A percentile compares a stretch with the other conserved stretches of the same genome.
These are phyloP conservation scores for Penicillium daleae DNA, from an alignment of 495 filamentous ascomycete genomes.

Conservation along the genomic window DNA sequence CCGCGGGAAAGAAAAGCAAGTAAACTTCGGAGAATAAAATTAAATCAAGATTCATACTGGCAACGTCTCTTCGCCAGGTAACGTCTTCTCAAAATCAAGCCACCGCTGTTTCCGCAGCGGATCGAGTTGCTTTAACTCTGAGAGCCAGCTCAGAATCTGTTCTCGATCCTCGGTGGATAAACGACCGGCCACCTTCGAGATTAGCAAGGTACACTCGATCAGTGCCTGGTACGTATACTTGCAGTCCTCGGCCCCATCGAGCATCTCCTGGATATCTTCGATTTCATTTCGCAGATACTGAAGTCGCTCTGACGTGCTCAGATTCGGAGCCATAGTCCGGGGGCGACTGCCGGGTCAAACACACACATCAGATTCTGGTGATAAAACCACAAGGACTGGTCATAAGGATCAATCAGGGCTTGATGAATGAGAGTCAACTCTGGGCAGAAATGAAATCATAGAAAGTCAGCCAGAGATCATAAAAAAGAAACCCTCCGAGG, in stretches of 20 bases:
- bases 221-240: conserved; percentile 83
- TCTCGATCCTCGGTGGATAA: conserved; percentile 43
- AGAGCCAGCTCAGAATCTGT: conserved; percentile 62
- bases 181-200: conserved; percentile 39
- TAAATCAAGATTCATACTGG: neutral
- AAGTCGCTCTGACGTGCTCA: conserved; percentile 63
- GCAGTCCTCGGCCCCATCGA: conserved; percentile 73
- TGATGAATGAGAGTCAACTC: conserved; percentile 75
- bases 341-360: conserved; percentile 54
- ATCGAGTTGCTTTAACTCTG: conserved; percentile 66
- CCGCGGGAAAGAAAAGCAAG: neutral
- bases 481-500: neutral
- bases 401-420: conserved; percentile 84
- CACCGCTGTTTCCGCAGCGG: conserved; percentile 71
- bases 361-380: conserved; percentile 78
- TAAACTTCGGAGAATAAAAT: neutral
- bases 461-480: conserved; percentile 11
- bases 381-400: conserved; percentile 96
- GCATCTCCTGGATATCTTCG: conserved; percentile 68
- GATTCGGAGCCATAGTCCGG: conserved; percentile 64
- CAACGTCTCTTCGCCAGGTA: conserved; percentile 8
- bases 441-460: conserved; percentile 24
- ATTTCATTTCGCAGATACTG: conserved; percentile 71
- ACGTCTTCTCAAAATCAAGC: conserved; percentile 59
- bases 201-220: conserved; percentile 57